phyloP scores from a whole-genome alignment of 2,329 filamentous ascomycete genomes.

The Dothidotthia symphoricarpi region DNA sequence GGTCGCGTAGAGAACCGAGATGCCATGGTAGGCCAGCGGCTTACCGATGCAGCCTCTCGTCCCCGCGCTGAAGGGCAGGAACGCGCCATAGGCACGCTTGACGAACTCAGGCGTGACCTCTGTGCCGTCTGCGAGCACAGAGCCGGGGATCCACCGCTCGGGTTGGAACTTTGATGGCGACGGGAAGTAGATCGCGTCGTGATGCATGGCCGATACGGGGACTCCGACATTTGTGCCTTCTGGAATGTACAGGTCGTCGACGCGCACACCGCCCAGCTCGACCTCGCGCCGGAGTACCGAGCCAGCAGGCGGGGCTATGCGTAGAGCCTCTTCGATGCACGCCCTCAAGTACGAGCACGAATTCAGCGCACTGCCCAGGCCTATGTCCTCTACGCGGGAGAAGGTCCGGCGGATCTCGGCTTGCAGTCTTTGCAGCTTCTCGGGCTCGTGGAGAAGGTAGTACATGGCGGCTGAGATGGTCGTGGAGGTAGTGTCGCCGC shows the following conservation, averaged over 20 bases:
- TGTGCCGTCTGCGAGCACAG: slow-evolving; percentile 3
- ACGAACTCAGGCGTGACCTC: slow-evolving; percentile 8
- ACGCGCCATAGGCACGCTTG: slow-evolving; percentile 62
- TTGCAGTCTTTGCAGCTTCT: slow-evolving; percentile 15
- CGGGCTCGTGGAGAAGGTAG: slow-evolving; percentile 41
- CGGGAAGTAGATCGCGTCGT: slow-evolving; percentile 15
- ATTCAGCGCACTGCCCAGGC: slow-evolving; percentile 16
- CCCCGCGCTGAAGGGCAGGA: slow-evolving; percentile 69
- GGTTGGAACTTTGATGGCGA: slow-evolving; percentile 19
- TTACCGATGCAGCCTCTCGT: slow-evolving; percentile 60
- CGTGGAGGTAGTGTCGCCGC: slow-evolving; percentile 41
- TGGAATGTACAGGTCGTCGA: slow-evolving; percentile 23
- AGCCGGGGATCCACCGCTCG: slow-evolving; percentile 19
- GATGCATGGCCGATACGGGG: slow-evolving; percentile 24
- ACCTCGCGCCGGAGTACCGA: slow-evolving; percentile 29
- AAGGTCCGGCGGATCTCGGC: slow-evolving; percentile 6
- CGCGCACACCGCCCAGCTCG: slow-evolving; percentile 22
- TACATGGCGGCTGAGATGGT: slow-evolving; percentile 36
- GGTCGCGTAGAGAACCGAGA: too few relatives aligned
- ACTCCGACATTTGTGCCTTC: slow-evolving; percentile 25
- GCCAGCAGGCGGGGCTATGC: slow-evolving; percentile 26
- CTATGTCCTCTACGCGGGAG: slow-evolving; percentile 19
- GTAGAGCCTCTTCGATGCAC: slow-evolving; percentile 37
- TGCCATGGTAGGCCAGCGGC: too few relatives aligned
- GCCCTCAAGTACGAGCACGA: slow-evolving; percentile 31